These are phyloP conservation scores for Melianthus villosus DNA, from an alignment of 441 rosid genomes.

Conservation along the genomic window DNA sequence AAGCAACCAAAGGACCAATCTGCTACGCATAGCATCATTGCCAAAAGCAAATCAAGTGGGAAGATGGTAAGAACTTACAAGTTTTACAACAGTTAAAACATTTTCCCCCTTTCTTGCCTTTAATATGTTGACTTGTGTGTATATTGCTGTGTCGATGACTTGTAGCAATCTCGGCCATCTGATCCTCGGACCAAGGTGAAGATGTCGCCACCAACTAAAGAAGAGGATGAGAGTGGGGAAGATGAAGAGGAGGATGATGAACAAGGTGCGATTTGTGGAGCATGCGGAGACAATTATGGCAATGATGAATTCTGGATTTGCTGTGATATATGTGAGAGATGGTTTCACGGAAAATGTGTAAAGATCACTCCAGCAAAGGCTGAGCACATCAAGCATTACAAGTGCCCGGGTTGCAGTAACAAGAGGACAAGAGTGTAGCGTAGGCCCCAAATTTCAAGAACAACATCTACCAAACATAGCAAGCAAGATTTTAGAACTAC, in stretches of 20 bases:
- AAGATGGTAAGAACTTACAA: slow-evolving; percentile 29
- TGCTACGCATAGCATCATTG: slow-evolving; percentile 34
- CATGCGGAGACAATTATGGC: slow-evolving; percentile 81
- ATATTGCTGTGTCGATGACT: slow-evolving; percentile 7
- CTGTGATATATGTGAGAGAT: slow-evolving; percentile 76
- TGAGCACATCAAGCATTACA: slow-evolving; percentile 87
- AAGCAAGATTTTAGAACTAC: too few relatives aligned
- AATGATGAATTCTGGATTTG: slow-evolving; percentile 86
- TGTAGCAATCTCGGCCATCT: slow-evolving; percentile 33
- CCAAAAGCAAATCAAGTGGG: slow-evolving; percentile 60
- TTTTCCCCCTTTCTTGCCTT: background rate
- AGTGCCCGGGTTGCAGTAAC: slow-evolving; percentile 77
- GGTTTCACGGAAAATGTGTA: slow-evolving; percentile 95
- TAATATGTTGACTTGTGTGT: background rate
- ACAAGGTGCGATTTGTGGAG: slow-evolving; percentile 82
- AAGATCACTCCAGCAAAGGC: slow-evolving; percentile 97
- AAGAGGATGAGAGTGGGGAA: slow-evolving; percentile 72
- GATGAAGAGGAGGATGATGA: slow-evolving; percentile 79
- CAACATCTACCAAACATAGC: background rate
- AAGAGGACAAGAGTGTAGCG: slow-evolving; percentile 62
- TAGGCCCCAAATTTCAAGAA: slow-evolving; percentile 16
- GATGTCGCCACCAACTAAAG: slow-evolving; percentile 40
- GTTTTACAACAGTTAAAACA: background rate
- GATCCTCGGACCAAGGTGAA: slow-evolving; percentile 37
- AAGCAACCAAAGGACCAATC: slow-evolving; percentile 62